Conservation (phyloP, 805 yeast genomes). For the Peterozyma toletana region DNA sequence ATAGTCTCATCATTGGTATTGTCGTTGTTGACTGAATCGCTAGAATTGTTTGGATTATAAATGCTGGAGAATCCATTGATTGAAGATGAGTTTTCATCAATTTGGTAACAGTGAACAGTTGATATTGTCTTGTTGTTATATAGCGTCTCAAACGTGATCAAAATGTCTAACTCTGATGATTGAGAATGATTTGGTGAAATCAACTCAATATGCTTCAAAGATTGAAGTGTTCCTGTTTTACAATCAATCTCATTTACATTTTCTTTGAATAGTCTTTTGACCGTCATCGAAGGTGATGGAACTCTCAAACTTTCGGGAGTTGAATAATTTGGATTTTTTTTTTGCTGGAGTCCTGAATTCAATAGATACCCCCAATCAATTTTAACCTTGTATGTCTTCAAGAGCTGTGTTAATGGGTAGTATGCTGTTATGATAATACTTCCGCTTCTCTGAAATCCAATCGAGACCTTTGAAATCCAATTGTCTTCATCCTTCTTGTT, state of each 20-base stretch:
- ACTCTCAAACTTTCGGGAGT: conserved; percentile 38
- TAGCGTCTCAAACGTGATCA: conserved; percentile 31
- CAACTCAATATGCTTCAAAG: conserved; percentile 29
- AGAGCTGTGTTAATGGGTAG: conserved; percentile 24
- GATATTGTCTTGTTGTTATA: conserved; percentile 11
- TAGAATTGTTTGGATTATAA: not conserved
- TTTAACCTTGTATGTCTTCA: conserved; percentile 33
- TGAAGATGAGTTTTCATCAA: conserved; percentile 17
- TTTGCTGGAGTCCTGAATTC: conserved; percentile 38
- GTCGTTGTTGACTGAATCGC: no score
- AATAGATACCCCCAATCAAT: conserved; percentile 53
- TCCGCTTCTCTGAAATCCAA: conserved; percentile 47
- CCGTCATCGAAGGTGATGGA: conserved; percentile 27
- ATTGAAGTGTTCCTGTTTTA: conserved; percentile 14
- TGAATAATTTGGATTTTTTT: conserved; percentile 38
- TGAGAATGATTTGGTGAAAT: conserved; percentile 37
- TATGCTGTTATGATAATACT: conserved; percentile 34
- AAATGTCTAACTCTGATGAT: conserved; percentile 36
- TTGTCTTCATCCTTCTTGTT: conserved; percentile 11
- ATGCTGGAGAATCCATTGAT: conserved; percentile 17
- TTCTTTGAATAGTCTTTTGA: conserved; percentile 23
- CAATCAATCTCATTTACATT: conserved; percentile 21
- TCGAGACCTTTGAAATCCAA: conserved; percentile 30
- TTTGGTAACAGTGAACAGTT: conserved; percentile 17
- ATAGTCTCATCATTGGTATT: no score